A percentile compares a stretch with the other conserved stretches of the same genome.
phyloP scores from a whole-genome alignment of 2,329 filamentous ascomycete species.

The Alternaria incomplexa region DNA sequence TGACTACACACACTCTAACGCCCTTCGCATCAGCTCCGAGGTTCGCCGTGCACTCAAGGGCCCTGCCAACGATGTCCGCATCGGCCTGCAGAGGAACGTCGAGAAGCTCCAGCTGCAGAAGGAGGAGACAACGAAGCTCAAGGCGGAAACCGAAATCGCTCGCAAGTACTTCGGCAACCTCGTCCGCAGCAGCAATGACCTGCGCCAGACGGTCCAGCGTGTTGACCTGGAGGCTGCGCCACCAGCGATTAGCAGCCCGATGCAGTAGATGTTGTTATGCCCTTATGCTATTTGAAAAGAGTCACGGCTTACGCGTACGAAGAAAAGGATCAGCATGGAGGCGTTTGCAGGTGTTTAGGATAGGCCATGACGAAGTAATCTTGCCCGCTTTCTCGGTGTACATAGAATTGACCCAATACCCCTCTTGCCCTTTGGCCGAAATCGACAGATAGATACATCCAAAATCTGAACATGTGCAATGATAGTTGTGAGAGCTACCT shows the following conservation, averaged over 20 bases:
- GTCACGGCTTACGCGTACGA: slow-evolving; percentile 13
- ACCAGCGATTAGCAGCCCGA: slow-evolving; percentile 47
- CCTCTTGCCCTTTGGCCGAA: slow-evolving; percentile 29
- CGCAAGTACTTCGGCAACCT: slow-evolving; percentile 90
- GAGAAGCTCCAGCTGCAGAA: slow-evolving; percentile 80
- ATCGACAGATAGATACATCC: neutral
- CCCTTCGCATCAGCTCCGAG: slow-evolving; percentile 80
- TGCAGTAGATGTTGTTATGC: slow-evolving; percentile 20
- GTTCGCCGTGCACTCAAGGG: slow-evolving; percentile 88
- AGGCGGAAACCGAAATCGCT: slow-evolving; percentile 83
- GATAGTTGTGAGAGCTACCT: neutral
- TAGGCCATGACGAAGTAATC: slow-evolving; percentile 20
- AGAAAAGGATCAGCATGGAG: slow-evolving; percentile 14
- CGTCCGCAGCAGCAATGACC: slow-evolving; percentile 65
- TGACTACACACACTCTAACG: slow-evolving; percentile 92
- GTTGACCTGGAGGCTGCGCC: slow-evolving; percentile 61
- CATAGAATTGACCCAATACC: slow-evolving; percentile 43
- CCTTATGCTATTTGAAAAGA: slow-evolving; percentile 3
- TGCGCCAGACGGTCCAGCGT: slow-evolving; percentile 56
- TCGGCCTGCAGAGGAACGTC: slow-evolving; percentile 81
- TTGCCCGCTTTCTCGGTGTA: slow-evolving; percentile 27
- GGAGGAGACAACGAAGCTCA: slow-evolving; percentile 82
- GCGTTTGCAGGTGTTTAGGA: slow-evolving; percentile 26
- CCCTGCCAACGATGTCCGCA: slow-evolving; percentile 84
- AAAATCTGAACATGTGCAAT: neutral